Conservation (phyloP, 164 flowering plant species). For the Malania oleifera region DNA sequence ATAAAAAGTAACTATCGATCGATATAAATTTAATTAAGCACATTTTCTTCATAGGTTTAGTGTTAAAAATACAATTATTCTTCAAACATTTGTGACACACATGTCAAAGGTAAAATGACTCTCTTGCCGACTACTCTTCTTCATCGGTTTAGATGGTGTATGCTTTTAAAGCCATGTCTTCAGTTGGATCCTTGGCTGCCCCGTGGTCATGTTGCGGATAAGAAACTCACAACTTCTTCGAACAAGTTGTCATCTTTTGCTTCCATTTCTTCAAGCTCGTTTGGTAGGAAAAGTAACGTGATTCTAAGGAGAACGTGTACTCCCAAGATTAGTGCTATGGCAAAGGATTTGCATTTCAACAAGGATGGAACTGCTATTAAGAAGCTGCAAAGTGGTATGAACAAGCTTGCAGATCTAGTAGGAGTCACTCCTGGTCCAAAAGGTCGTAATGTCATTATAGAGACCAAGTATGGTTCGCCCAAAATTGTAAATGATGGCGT, state of each 20-base stretch:
- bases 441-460: slow-evolving; percentile 88
- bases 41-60: too few relatives aligned
- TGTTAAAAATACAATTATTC: too few relatives aligned
- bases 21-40: too few relatives aligned
- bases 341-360: slow-evolving; percentile 81
- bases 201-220: slow-evolving; percentile 36
- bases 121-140: background rate
- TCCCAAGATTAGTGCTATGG: slow-evolving; percentile 44
- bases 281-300: slow-evolving; percentile 38
- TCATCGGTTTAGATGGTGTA: slow-evolving; percentile 53
- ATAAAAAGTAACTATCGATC: too few relatives aligned
- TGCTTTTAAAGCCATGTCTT: slow-evolving; percentile 52
- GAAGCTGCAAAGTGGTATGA: slow-evolving; percentile 91
- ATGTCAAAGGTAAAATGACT: too few relatives aligned
- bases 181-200: slow-evolving; percentile 57
- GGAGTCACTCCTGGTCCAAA: slow-evolving; percentile 91
- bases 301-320: slow-evolving; percentile 28
- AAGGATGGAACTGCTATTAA: slow-evolving; percentile 67
- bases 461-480: slow-evolving; percentile 91
- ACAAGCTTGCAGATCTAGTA: slow-evolving; percentile 68
- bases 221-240: slow-evolving; percentile 35
- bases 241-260: slow-evolving; percentile 51
- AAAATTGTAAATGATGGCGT: slow-evolving; percentile 94
- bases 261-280: slow-evolving; percentile 48
- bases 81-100: too few relatives aligned